Evolutionary conservation across 2,329 filamentous ascomycete species (phyloP).

Genomic region (Neofusicoccum ribis): DNA sequence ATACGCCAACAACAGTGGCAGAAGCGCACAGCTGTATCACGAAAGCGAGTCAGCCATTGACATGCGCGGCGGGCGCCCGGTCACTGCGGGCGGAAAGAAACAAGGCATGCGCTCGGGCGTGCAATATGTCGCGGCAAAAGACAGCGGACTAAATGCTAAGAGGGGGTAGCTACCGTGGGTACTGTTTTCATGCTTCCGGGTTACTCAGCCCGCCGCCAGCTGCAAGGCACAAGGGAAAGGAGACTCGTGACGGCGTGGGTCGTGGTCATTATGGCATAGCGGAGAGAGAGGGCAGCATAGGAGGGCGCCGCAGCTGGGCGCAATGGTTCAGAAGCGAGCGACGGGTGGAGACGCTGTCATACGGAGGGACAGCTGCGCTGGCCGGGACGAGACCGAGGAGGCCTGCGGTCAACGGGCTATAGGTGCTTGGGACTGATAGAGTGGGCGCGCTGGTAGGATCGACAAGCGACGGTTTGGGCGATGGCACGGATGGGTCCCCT

Average conservation of each 20-base stretch:
- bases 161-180: slow-evolving; percentile 40
- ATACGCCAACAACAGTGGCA: slow-evolving; percentile 61
- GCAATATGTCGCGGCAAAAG: neutral
- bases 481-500: slow-evolving; percentile 14
- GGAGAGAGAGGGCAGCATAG: slow-evolving; percentile 20
- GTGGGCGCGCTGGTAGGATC: slow-evolving; percentile 16
- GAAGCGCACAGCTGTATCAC: slow-evolving; percentile 61
- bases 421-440: slow-evolving; percentile 16
- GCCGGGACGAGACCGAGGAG: slow-evolving; percentile 27
- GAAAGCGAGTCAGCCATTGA: slow-evolving; percentile 39
- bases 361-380: slow-evolving; percentile 22
- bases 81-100: slow-evolving; percentile 4
- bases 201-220: slow-evolving; percentile 33
- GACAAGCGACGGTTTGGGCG: slow-evolving; percentile 15
- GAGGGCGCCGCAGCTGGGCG: slow-evolving; percentile 21
- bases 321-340: slow-evolving; percentile 19
- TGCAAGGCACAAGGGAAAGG: slow-evolving; percentile 40
- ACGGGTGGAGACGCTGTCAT: slow-evolving; percentile 26
- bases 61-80: slow-evolving; percentile 22
- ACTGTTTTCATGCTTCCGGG: slow-evolving; percentile 49
- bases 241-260: slow-evolving; percentile 36
- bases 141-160: neutral
- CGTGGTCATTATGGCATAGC: slow-evolving; percentile 43
- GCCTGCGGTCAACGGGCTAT: slow-evolving; percentile 22
- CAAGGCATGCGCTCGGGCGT: neutral